Percentiles rank a stretch among this genome's conserved stretches.
Evolutionary conservation across 768 basidiomycete genomes (phyloP).

Genomic region (Wakefieldia striispora): DNA sequence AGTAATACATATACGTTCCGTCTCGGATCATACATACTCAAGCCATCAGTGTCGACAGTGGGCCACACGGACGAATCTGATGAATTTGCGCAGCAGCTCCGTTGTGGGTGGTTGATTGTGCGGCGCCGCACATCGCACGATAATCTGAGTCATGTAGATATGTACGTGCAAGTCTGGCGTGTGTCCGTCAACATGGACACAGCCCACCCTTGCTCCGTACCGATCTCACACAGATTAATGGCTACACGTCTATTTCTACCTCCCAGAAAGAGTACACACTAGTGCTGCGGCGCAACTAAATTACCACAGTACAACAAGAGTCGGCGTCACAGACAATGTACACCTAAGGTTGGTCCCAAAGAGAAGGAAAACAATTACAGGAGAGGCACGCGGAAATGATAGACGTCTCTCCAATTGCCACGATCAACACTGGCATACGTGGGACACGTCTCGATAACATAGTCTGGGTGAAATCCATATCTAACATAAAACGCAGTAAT

Average conservation of each 20-base stretch:
- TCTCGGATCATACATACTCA: background rate
- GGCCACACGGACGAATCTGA: background rate
- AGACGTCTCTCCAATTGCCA: conserved; percentile 7
- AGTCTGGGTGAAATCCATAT: conserved; percentile 24
- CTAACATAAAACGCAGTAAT: conserved; percentile 17
- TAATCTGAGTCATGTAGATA: too few relatives aligned
- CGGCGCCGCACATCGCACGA: too few relatives aligned
- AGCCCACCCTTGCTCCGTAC: background rate
- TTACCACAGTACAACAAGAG: conserved; percentile 14
- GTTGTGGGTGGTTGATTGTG: too few relatives aligned
- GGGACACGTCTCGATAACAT: conserved; percentile 12
- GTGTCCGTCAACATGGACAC: too few relatives aligned
- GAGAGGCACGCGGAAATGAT: conserved; percentile 7
- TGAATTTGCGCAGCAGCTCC: background rate
- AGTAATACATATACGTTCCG: background rate
- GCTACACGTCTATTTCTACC: conserved; percentile 1
- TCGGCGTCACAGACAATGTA: conserved; percentile 3
- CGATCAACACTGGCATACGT: conserved; percentile 1
- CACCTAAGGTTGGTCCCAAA: conserved; percentile 12
- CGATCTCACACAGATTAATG: background rate
- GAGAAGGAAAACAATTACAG: conserved; percentile 6
- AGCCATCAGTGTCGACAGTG: background rate
- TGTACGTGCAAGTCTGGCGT: background rate
- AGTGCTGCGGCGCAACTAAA: background rate
- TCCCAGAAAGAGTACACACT: background rate